Percentiles rank a stretch among this genome's conserved stretches.
Evolutionary conservation across 2,329 filamentous ascomycete species (phyloP).

Genomic region (Fusarium transvaalense): DNA sequence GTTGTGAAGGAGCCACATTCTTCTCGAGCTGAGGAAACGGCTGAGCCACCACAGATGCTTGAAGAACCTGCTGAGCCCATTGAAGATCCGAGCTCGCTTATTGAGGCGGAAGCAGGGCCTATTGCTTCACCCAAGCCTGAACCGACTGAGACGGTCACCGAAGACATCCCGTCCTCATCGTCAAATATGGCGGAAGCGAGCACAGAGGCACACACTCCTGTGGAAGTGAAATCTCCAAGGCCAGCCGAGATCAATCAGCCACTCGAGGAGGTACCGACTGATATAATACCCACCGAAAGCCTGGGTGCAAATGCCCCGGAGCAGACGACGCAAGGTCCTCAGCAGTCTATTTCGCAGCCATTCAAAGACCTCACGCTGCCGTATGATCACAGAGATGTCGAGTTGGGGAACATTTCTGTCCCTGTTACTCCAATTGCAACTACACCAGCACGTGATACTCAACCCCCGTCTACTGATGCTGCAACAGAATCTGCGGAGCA

Average conservation of each 20-base stretch:
- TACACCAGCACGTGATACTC: neutral
- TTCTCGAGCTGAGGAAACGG: neutral
- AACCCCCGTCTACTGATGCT: neutral
- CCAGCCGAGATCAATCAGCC: neutral
- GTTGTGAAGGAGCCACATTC: slow-evolving; percentile 3
- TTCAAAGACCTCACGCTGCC: neutral
- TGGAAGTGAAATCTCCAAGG: slow-evolving; percentile 2
- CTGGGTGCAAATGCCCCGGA: neutral
- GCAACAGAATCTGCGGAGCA: neutral
- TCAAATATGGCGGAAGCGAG: slow-evolving; percentile 34
- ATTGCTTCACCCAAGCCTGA: slow-evolving; percentile 6
- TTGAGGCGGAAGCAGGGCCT: slow-evolving; percentile 4
- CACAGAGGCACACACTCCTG: slow-evolving; percentile 3
- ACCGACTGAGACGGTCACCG: slow-evolving; percentile 2
- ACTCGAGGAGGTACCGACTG: slow-evolving; percentile 11
- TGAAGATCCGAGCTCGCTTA: neutral
- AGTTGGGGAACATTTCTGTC: slow-evolving; percentile 3
- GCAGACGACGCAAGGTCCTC: neutral
- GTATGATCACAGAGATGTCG: neutral
- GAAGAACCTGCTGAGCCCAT: slow-evolving; percentile 9
- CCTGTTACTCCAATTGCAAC: neutral
- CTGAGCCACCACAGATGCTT: neutral
- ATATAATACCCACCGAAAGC: slow-evolving; percentile 1
- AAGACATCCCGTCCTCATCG: slow-evolving; percentile 8
- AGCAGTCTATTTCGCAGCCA: neutral